A percentile compares a stretch with the other conserved stretches of the same genome.
Conservation (phyloP, 208 protist genomes). For the Spongospora subterranea region DNA sequence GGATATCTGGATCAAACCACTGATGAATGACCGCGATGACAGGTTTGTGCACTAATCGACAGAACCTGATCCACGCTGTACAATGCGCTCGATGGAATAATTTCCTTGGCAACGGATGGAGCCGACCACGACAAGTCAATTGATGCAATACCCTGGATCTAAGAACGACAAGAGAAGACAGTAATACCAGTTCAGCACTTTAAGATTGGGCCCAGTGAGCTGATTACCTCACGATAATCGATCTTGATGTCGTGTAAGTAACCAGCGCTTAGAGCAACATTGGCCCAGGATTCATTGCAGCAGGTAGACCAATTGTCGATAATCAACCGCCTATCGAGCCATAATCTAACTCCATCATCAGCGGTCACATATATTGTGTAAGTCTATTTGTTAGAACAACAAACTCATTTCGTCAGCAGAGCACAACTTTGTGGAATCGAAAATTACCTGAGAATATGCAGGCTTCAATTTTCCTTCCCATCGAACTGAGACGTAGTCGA, state of each 20-base stretch:
- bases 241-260: constrained; percentile 53
- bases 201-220: no score
- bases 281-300: constrained; percentile 58
- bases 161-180: not conserved
- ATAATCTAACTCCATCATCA: constrained; percentile 67
- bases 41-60: not conserved
- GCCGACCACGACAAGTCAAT: constrained; percentile 18
- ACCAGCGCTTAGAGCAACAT: constrained; percentile 1
- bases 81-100: constrained; percentile 26
- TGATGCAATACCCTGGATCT: not conserved
- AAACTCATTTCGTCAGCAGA: no score
- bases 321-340: constrained; percentile 55
- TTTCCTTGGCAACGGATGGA: constrained; percentile 25
- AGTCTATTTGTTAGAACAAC: not conserved
- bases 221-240: constrained; percentile 31
- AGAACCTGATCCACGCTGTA: constrained; percentile 25
- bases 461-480: constrained; percentile 63
- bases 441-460: constrained; percentile 56
- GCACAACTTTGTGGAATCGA: not conserved
- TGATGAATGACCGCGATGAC: not conserved
- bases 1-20: constrained; percentile 4
- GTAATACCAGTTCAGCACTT: not conserved
- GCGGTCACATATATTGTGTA: constrained; percentile 66
- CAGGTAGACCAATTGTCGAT: constrained; percentile 66
- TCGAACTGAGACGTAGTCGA: constrained; percentile 66